Percentiles rank a stretch among this genome's conserved stretches.
phyloP scores from a whole-genome alignment of 371 early-diverging fungal genomes.

The Smittium mucronatum region DNA sequence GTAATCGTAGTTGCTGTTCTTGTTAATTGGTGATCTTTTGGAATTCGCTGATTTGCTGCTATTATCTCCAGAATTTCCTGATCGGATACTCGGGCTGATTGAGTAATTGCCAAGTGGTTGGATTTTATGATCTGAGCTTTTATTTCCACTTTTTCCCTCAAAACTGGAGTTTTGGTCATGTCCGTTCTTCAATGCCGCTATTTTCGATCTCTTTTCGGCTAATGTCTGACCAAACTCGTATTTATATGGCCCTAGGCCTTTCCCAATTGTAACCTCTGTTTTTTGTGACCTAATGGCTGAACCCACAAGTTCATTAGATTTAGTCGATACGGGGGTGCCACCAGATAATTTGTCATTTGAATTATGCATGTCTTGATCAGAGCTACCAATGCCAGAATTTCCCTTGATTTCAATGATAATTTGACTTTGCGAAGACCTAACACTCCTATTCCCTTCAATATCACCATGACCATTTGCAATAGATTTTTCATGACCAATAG shows the following conservation, averaged over 20 bases:
- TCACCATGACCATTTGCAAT: too few relatives aligned
- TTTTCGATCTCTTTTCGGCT: not conserved
- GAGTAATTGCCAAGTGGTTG: not conserved
- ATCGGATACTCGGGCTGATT: not conserved
- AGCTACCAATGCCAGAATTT: not conserved
- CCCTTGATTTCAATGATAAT: not conserved
- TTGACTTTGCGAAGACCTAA: not conserved
- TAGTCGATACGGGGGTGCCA: not conserved
- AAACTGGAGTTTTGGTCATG: not conserved
- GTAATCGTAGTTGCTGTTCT: not conserved
- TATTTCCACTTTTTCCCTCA: not conserved
- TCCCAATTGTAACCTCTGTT: too few relatives aligned
- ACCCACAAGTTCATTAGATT: not conserved
- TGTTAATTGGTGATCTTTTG: not conserved
- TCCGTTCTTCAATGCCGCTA: not conserved
- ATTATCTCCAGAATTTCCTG: not conserved
- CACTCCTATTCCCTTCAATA: too few relatives aligned
- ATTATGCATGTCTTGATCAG: not conserved
- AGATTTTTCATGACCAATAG: too few relatives aligned
- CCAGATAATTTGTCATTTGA: too few relatives aligned
- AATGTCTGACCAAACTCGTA: not conserved
- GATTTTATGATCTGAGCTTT: not conserved
- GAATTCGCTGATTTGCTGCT: not conserved
- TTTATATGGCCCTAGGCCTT: not conserved
- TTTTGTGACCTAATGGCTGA: not conserved